Evolutionary conservation across 2,329 filamentous ascomycete genomes (phyloP).

Genomic region (Dothidotthia symphoricarpi): DNA sequence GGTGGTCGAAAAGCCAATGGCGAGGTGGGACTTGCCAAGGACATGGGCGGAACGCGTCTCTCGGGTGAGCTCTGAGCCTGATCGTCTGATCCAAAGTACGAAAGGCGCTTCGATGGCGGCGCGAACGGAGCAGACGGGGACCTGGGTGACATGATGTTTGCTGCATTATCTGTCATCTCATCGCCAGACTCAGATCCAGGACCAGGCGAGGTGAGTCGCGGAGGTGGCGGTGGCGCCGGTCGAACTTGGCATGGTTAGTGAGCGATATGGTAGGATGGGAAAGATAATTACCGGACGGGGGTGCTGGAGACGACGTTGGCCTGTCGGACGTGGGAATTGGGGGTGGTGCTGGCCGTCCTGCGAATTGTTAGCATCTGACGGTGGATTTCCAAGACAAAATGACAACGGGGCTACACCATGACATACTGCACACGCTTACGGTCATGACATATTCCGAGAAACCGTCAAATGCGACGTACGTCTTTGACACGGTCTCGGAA

Average conservation of each 20-base stretch:
- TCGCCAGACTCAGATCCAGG: conserved; percentile 86
- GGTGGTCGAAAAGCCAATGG: conserved; percentile 42
- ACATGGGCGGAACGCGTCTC: conserved; percentile 54
- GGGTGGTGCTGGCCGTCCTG: conserved; percentile 45
- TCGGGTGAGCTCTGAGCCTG: conserved; percentile 25
- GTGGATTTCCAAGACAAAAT: neutral
- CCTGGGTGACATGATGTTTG: conserved; percentile 31
- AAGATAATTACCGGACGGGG: conserved; percentile 33
- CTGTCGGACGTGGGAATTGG: conserved; percentile 24
- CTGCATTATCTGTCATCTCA: conserved; percentile 57
- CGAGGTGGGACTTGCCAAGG: conserved; percentile 43
- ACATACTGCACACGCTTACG: conserved; percentile 43
- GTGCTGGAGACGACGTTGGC: conserved; percentile 31
- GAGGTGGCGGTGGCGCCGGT: conserved; percentile 56
- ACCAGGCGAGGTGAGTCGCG: conserved; percentile 62
- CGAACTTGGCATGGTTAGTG: conserved; percentile 53
- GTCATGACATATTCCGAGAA: conserved; percentile 39
- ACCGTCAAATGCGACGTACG: conserved; percentile 34
- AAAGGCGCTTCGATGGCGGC: conserved; percentile 39
- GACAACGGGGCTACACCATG: conserved; percentile 2
- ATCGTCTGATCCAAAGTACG: conserved; percentile 44
- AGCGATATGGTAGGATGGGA: neutral
- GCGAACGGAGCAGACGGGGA: conserved; percentile 29
- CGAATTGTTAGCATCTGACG: conserved; percentile 13
- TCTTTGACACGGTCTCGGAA: conserved; percentile 35